Conservation (phyloP, 2,329 filamentous ascomycete genomes). For the Elsinoe necatrix region DNA sequence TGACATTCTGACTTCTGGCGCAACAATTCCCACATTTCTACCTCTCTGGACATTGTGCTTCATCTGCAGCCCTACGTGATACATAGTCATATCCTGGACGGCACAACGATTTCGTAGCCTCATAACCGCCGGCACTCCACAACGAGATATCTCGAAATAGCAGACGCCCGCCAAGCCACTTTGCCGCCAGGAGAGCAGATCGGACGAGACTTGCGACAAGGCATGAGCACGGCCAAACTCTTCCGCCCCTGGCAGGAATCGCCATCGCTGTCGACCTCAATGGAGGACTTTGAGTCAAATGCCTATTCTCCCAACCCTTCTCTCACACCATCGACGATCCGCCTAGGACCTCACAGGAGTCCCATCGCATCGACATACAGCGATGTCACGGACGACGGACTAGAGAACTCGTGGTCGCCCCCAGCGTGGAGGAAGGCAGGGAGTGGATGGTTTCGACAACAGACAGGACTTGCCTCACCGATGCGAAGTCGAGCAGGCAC, state of each 20-base stretch:
- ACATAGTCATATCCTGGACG: not conserved
- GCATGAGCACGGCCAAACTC: constrained; percentile 17
- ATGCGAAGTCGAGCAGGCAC: constrained; percentile 39
- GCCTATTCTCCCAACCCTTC: constrained; percentile 46
- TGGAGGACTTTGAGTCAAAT: constrained; percentile 54
- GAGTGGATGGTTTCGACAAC: constrained; percentile 49
- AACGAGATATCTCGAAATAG: not conserved
- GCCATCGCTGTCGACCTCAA: constrained; percentile 50
- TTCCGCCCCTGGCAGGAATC: constrained; percentile 41
- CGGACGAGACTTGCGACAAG: constrained; percentile 10
- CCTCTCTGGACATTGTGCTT: constrained; percentile 1
- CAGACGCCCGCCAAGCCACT: constrained; percentile 4
- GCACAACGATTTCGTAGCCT: not conserved
- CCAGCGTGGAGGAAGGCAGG: constrained; percentile 55
- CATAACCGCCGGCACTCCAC: not conserved
- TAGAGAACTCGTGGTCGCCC: constrained; percentile 54
- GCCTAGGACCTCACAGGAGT: constrained; percentile 26
- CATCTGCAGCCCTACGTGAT: not conserved
- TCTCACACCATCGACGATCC: constrained; percentile 57
- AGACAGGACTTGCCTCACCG: constrained; percentile 23
- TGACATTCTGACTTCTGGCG: constrained; percentile 3
- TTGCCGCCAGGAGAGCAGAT: not conserved
- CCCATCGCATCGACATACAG: constrained; percentile 37
- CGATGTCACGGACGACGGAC: constrained; percentile 35
- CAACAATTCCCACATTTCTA: not conserved